Evolutionary conservation across 768 basidiomycete genomes (phyloP).

Genomic region (Collybia sordida): DNA sequence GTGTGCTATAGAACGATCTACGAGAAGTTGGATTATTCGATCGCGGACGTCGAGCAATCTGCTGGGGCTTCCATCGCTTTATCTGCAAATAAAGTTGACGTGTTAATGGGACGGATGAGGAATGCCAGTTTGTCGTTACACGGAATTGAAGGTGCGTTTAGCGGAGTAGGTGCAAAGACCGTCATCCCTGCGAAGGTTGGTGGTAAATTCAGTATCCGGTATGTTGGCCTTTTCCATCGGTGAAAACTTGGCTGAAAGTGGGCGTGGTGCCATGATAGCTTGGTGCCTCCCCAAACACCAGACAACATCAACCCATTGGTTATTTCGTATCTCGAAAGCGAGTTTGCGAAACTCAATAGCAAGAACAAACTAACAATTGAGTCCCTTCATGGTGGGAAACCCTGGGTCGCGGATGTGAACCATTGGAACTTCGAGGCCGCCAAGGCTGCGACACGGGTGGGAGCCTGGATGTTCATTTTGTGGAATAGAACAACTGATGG

Average conservation of each 20-base stretch:
- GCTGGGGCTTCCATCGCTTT: slow-evolving; percentile 77
- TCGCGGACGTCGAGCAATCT: slow-evolving; percentile 71
- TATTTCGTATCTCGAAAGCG: slow-evolving; percentile 61
- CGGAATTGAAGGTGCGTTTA: slow-evolving; percentile 96
- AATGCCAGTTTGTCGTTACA: slow-evolving; percentile 87
- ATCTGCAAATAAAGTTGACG: slow-evolving; percentile 70
- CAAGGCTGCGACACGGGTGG: slow-evolving; percentile 76
- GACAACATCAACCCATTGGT: slow-evolving; percentile 74
- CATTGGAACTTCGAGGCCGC: slow-evolving; percentile 97
- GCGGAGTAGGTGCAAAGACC: slow-evolving; percentile 79
- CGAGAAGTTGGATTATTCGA: slow-evolving; percentile 68
- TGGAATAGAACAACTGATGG: background rate
- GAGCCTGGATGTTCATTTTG: slow-evolving; percentile 13
- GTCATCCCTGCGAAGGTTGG: slow-evolving; percentile 89
- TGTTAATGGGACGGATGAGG: slow-evolving; percentile 94
- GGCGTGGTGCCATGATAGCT: slow-evolving; percentile 30
- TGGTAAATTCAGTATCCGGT: slow-evolving; percentile 96
- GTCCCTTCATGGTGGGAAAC: slow-evolving; percentile 78
- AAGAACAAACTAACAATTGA: slow-evolving; percentile 82
- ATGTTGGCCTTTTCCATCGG: slow-evolving; percentile 12
- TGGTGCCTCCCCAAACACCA: slow-evolving; percentile 88
- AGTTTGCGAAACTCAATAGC: slow-evolving; percentile 81
- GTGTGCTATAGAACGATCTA: slow-evolving; percentile 56
- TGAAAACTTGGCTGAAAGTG: background rate
- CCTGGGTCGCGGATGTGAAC: slow-evolving; percentile 82